Conservation (phyloP, 331 rosid genomes). For the Quercus tomentella region DNA sequence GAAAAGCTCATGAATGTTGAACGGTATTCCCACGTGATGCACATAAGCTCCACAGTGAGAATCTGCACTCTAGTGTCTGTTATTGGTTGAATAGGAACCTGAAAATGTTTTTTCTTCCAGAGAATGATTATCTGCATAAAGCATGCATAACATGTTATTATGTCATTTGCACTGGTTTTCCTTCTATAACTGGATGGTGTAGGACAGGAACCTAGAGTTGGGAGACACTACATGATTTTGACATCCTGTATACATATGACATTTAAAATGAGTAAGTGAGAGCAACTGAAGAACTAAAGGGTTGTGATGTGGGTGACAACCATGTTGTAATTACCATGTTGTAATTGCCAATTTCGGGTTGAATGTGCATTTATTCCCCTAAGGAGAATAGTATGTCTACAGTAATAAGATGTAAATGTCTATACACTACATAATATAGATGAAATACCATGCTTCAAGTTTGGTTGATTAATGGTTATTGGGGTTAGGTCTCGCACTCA, state of each 20-base stretch:
- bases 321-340: too few species aligned
- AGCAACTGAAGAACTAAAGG: background rate
- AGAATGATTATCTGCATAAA: background rate
- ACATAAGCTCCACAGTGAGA: slow-evolving; percentile 85
- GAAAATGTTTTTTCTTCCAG: background rate
- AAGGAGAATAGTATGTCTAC: background rate
- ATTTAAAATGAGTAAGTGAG: background rate
- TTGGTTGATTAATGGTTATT: background rate
- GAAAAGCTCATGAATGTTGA: slow-evolving; percentile 75
- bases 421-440: background rate
- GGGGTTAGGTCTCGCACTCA: background rate
- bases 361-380: background rate
- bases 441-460: background rate
- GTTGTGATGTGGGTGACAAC: background rate
- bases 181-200: background rate
- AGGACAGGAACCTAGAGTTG: background rate
- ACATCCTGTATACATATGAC: background rate
- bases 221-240: background rate
- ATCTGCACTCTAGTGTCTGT: slow-evolving; percentile 8
- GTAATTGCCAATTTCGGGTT: background rate
- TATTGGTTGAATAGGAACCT: background rate
- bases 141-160: background rate
- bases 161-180: background rate
- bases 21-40: slow-evolving; percentile 91
- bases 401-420: background rate